phyloP scores from a whole-genome alignment of 2,329 filamentous ascomycete genomes.

The Cercospora sojina region DNA sequence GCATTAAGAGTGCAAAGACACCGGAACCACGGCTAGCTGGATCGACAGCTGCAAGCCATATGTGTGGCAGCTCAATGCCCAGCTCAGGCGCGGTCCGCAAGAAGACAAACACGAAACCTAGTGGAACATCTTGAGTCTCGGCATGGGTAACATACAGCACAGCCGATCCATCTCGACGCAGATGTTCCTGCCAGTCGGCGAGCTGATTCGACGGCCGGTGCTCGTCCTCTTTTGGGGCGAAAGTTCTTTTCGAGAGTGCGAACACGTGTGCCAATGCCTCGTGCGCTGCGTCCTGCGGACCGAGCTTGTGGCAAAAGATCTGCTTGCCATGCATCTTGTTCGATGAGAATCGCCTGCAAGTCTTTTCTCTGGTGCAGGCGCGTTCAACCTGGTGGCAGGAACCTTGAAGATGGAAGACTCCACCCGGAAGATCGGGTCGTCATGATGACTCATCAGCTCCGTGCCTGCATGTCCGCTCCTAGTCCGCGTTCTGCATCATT shows the following conservation, averaged over 20 bases:
- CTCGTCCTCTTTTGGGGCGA: background rate
- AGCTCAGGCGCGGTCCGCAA: constrained; percentile 10
- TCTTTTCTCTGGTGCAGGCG: background rate
- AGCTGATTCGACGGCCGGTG: background rate
- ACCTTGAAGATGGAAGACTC: background rate
- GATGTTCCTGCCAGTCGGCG: background rate
- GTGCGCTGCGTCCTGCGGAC: background rate
- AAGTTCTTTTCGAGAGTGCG: background rate
- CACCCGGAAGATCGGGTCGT: background rate
- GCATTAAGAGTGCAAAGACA: constrained; percentile 10
- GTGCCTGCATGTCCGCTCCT: background rate
- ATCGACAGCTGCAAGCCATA: constrained; percentile 14
- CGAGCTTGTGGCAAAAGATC: background rate
- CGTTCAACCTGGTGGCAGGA: background rate
- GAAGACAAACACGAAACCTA: constrained; percentile 5
- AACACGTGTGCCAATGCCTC: background rate
- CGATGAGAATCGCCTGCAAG: background rate
- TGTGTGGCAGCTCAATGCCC: constrained; percentile 3
- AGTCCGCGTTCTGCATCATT: background rate
- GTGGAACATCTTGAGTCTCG: background rate
- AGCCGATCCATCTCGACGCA: background rate
- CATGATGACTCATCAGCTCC: background rate
- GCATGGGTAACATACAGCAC: background rate
- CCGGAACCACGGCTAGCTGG: constrained; percentile 6
- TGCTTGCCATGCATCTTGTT: background rate